Evolutionary conservation across 1,284 basidiomycete species (phyloP).

Genomic region (Fomes fomentarius): DNA sequence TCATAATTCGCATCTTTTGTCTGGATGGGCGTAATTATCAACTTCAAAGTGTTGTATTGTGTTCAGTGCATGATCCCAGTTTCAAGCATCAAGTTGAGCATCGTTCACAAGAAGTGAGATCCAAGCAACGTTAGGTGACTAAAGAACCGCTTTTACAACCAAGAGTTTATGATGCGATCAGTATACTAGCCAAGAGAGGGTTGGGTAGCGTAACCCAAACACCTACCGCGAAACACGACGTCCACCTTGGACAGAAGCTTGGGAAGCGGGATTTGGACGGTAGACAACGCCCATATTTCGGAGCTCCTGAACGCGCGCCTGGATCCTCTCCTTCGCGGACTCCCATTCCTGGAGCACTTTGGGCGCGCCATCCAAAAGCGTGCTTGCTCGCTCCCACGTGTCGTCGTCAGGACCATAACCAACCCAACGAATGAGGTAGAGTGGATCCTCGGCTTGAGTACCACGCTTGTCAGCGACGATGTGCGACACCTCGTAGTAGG

Average conservation of each 20-base stretch:
- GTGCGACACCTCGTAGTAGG: conserved; percentile 38
- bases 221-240: background rate
- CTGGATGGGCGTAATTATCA: too few species aligned
- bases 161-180: too few species aligned
- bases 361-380: conserved; percentile 37
- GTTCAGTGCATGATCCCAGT: too few species aligned
- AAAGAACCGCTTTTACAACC: too few species aligned
- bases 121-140: background rate
- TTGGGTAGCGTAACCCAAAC: too few species aligned
- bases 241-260: background rate
- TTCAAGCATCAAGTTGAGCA: too few species aligned
- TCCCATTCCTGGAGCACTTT: conserved; percentile 38
- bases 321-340: conserved; percentile 25
- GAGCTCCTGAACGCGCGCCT: conserved; percentile 30
- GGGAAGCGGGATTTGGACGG: background rate
- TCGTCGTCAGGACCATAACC: conserved; percentile 51
- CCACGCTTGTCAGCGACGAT: conserved; percentile 35
- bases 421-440: conserved; percentile 49
- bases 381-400: conserved; percentile 43
- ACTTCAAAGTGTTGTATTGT: too few species aligned
- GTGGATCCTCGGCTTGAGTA: conserved; percentile 9
- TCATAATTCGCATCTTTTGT: too few species aligned
- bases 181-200: too few species aligned
- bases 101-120: too few species aligned
- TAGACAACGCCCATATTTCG: conserved; percentile 23